phyloP scores from a whole-genome alignment of 345 rosid genomes.

The Balakata baccata region DNA sequence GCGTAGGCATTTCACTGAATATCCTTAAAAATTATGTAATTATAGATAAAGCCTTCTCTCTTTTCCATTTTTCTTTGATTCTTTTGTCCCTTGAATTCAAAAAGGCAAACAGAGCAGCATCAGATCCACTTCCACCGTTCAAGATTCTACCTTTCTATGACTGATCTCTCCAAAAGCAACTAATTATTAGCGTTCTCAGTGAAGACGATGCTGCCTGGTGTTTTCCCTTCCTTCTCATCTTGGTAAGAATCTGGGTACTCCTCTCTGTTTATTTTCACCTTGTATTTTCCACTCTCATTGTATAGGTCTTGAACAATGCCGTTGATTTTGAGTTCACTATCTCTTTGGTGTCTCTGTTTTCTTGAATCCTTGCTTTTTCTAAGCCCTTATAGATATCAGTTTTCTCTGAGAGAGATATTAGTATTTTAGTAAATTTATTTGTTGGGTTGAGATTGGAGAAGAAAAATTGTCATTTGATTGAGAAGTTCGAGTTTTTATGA shows the following conservation, averaged over 20 bases:
- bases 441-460: not conserved
- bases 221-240: not conserved
- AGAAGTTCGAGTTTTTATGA: not conserved
- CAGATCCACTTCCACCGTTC: not conserved
- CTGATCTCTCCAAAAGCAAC: not conserved
- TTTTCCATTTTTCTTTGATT: not conserved
- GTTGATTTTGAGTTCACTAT: no score
- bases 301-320: not conserved
- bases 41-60: not conserved
- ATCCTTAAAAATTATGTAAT: no score
- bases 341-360: no score
- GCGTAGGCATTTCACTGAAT: no score
- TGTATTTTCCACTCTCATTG: not conserved
- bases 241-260: not conserved
- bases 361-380: not conserved
- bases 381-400: not conserved
- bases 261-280: not conserved
- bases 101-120: not conserved
- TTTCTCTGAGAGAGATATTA: not conserved
- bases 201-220: not conserved
- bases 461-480: not conserved
- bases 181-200: not conserved
- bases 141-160: not conserved
- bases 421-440: not conserved
- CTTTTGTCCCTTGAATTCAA: not conserved